Evolutionary conservation across 208 protist genomes (phyloP).

Genomic region (Porcisia hertigi): DNA sequence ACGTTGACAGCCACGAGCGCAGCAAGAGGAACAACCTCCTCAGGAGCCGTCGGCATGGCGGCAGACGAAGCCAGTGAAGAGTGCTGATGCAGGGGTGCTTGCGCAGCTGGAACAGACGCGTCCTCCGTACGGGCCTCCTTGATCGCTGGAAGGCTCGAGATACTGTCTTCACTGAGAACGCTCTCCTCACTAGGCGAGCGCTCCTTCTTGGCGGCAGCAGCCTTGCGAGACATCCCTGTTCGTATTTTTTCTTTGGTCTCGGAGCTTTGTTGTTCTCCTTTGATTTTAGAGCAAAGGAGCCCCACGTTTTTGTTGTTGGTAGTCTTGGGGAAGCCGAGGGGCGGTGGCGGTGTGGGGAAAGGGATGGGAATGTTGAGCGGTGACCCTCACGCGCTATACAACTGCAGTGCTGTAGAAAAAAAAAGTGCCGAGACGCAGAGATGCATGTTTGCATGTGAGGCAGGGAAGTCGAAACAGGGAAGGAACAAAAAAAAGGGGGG

Average conservation of each 20-base stretch:
- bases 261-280: neutral
- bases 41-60: constrained; percentile 13
- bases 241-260: too few species aligned
- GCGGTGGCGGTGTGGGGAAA: neutral
- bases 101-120: constrained; percentile 2
- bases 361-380: too few species aligned
- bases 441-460: neutral
- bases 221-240: constrained; percentile 1
- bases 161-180: constrained; percentile 19
- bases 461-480: neutral
- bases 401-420: neutral
- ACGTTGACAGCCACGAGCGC: constrained; percentile 57
- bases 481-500: neutral
- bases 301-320: neutral
- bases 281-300: neutral
- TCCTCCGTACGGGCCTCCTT: constrained; percentile 19
- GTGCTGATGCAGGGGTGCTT: neutral
- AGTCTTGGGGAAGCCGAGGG: neutral
- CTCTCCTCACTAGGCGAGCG: constrained; percentile 26
- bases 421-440: too few species aligned
- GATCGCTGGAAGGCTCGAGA: constrained; percentile 17
- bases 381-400: neutral
- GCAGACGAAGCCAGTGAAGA: constrained; percentile 4
- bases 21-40: constrained; percentile 71
- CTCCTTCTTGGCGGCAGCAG: neutral